These are phyloP conservation scores for Rutstroemia sp. DNA, from an alignment of 2,329 filamentous ascomycete species.

Conservation along the genomic window DNA sequence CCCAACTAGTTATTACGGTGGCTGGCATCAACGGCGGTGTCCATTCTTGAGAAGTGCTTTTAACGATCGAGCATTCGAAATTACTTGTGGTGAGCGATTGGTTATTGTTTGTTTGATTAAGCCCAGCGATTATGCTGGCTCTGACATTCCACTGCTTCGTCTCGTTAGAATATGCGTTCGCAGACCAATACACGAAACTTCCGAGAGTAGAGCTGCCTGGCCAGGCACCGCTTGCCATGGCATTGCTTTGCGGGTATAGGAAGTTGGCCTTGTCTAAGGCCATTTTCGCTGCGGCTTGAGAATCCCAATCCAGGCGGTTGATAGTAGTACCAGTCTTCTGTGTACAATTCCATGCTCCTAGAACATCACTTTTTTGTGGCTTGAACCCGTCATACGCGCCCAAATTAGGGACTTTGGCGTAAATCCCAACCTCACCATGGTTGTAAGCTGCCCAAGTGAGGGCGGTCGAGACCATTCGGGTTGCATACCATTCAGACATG, in stretches of 20 bases:
- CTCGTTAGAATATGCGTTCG: background rate
- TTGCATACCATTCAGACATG: background rate
- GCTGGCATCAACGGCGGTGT: background rate
- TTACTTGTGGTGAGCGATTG: background rate
- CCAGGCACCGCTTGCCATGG: background rate
- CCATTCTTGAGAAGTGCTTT: background rate
- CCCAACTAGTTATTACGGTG: background rate
- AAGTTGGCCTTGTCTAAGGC: background rate
- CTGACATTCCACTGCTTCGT: background rate
- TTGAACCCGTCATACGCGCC: background rate
- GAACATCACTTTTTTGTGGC: background rate
- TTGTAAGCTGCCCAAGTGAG: background rate
- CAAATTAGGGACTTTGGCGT: background rate
- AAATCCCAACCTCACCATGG: background rate
- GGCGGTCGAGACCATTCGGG: background rate
- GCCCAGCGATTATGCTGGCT: background rate
- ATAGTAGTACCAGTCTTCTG: background rate
- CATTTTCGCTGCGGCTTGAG: background rate
- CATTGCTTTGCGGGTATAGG: background rate
- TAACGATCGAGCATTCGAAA: background rate
- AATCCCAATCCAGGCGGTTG: background rate
- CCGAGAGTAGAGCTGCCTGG: background rate
- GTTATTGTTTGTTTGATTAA: background rate
- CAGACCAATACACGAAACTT: background rate
- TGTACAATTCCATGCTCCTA: background rate